phyloP scores from a whole-genome alignment of 2,329 filamentous ascomycete species.

The Ustulina deusta region DNA sequence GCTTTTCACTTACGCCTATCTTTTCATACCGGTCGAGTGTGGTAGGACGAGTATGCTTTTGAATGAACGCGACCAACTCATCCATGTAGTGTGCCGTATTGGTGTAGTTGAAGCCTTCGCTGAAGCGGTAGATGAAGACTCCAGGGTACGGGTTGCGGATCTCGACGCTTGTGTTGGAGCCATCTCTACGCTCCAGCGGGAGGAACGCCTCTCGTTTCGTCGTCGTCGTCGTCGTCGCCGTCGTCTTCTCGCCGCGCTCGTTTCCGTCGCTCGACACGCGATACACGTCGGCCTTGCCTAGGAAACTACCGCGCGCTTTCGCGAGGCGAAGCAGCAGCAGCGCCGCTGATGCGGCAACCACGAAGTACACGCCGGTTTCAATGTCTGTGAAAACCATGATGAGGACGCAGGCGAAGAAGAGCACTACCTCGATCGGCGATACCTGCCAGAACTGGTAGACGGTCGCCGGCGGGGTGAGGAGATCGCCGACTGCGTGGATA shows the following conservation, averaged over 20 bases:
- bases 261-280: constrained; percentile 55
- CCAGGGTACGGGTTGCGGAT: constrained; percentile 64
- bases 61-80: constrained; percentile 60
- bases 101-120: constrained; percentile 68
- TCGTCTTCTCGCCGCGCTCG: no score
- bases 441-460: constrained; percentile 92
- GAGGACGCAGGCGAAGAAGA: constrained; percentile 87
- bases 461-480: constrained; percentile 84
- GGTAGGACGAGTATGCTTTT: constrained; percentile 60
- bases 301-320: constrained; percentile 81
- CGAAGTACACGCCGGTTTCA: constrained; percentile 88
- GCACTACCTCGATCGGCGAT: constrained; percentile 82
- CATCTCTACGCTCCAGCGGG: constrained; percentile 62
- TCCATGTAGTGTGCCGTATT: constrained; percentile 66
- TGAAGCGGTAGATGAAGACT: constrained; percentile 67
- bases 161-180: constrained; percentile 61
- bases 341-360: constrained; percentile 75
- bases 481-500: constrained; percentile 88
- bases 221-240: constrained; percentile 8
- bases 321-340: constrained; percentile 82
- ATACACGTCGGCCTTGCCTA: constrained; percentile 80
- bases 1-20: constrained; percentile 56
- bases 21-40: constrained; percentile 59
- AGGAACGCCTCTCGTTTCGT: constrained; percentile 59
- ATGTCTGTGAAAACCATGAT: constrained; percentile 85